Conservation (phyloP, 2,329 filamentous ascomycete genomes). For the Chaetomium sp. region DNA sequence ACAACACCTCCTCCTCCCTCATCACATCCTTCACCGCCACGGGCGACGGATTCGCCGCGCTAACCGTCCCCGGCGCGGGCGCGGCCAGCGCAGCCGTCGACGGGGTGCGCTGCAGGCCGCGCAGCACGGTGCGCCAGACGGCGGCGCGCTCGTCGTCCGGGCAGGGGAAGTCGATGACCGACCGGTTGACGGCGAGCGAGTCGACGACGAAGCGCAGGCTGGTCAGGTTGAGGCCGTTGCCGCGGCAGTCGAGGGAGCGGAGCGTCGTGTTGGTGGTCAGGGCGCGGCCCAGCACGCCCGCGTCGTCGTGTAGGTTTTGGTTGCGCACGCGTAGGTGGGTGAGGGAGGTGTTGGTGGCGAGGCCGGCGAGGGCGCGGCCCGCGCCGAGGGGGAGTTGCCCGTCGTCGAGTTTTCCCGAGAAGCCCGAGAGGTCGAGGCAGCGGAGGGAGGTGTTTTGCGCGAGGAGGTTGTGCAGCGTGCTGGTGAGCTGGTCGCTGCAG, state of each 20-base stretch:
- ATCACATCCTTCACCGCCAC: conserved; percentile 16
- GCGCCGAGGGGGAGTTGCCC: conserved; percentile 58
- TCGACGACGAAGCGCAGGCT: conserved; percentile 52
- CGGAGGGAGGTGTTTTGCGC: conserved; percentile 53
- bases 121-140: conserved; percentile 34
- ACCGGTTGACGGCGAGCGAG: conserved; percentile 46
- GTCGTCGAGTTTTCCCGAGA: conserved; percentile 60
- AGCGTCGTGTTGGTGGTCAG: conserved; percentile 53
- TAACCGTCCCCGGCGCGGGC: conserved; percentile 12
- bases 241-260: conserved; percentile 56
- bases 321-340: conserved; percentile 58
- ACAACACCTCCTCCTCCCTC: conserved; percentile 17
- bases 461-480: conserved; percentile 54
- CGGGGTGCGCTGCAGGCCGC: conserved; percentile 26
- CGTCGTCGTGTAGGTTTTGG: conserved; percentile 57
- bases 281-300: conserved; percentile 53
- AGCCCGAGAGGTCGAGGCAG: conserved; percentile 60
- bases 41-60: conserved; percentile 1
- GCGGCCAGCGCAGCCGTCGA: conserved; percentile 16
- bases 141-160: conserved; percentile 35
- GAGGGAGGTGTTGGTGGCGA: conserved; percentile 39
- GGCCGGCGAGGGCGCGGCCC: conserved; percentile 48
- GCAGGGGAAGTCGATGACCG: conserved; percentile 49
- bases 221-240: conserved; percentile 58
- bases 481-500: conserved; percentile 50